These are phyloP conservation scores for Neopestalotiopsis rosae DNA, from an alignment of 2,329 filamentous ascomycete genomes.

Conservation along the genomic window DNA sequence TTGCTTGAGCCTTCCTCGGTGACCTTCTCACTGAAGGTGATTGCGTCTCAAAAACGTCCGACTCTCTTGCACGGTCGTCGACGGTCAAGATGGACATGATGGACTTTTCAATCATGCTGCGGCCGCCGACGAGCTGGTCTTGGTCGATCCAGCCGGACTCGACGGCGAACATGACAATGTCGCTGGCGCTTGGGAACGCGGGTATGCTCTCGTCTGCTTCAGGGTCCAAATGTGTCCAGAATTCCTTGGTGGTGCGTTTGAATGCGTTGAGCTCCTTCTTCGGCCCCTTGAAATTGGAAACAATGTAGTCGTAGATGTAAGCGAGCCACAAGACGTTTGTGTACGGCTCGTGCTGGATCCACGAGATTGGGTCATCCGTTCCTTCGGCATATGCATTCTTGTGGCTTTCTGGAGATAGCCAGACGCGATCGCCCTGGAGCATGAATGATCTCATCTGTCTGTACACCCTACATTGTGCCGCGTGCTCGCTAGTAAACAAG, in stretches of 20 bases:
- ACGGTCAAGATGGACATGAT: slow-evolving; percentile 35
- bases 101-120: slow-evolving; percentile 37
- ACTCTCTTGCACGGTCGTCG: slow-evolving; percentile 22
- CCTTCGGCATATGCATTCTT: slow-evolving; percentile 51
- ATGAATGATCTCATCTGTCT: slow-evolving; percentile 66
- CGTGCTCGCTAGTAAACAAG: slow-evolving; percentile 66
- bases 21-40: slow-evolving; percentile 30
- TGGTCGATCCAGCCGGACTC: slow-evolving; percentile 63
- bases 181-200: slow-evolving; percentile 60
- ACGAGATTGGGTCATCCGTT: slow-evolving; percentile 55
- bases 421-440: slow-evolving; percentile 55
- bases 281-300: slow-evolving; percentile 51
- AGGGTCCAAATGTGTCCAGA: slow-evolving; percentile 60
- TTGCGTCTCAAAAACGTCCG: not conserved
- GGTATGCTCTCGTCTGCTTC: slow-evolving; percentile 52
- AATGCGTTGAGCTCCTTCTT: slow-evolving; percentile 53
- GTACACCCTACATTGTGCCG: slow-evolving; percentile 65
- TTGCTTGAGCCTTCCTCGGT: slow-evolving; percentile 25
- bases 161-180: slow-evolving; percentile 61
- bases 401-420: slow-evolving; percentile 53
- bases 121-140: slow-evolving; percentile 52
- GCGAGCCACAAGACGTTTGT: slow-evolving; percentile 71
- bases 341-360: slow-evolving; percentile 62
- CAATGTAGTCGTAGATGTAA: slow-evolving; percentile 63
- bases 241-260: slow-evolving; percentile 52